Evolutionary conservation across 106 monocot species (phyloP).

Genomic region (Apostasia shenzhenica): DNA sequence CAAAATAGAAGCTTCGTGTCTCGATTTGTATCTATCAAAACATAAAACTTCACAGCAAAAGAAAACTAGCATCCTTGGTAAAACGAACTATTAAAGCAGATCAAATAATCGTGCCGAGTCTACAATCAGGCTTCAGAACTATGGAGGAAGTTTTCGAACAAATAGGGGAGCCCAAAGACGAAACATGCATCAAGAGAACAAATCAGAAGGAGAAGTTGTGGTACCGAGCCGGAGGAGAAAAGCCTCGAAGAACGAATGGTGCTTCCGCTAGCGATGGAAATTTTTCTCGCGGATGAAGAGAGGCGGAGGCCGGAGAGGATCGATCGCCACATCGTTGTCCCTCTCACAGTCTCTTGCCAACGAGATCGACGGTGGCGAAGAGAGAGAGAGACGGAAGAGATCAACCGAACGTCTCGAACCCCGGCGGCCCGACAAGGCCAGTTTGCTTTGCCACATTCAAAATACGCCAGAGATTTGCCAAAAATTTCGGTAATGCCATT

Average conservation of each 20-base stretch:
- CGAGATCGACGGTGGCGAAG: not conserved
- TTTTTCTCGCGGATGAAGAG: constrained; percentile 6
- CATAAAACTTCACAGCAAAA: not conserved
- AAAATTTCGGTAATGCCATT: too few species aligned
- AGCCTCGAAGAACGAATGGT: constrained; percentile 13
- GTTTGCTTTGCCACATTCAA: too few species aligned
- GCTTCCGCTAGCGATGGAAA: constrained; percentile 10
- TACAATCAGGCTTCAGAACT: not conserved
- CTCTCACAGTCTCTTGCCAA: not conserved
- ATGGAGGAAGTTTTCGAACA: not conserved
- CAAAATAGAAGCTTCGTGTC: too few species aligned
- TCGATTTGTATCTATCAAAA: not conserved
- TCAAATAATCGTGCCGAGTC: not conserved
- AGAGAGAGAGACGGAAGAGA: not conserved
- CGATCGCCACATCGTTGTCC: constrained; percentile 37
- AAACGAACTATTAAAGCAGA: not conserved
- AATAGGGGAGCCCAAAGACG: not conserved
- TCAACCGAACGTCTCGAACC: too few species aligned
- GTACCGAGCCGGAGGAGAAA: constrained; percentile 26
- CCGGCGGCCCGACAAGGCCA: too few species aligned
- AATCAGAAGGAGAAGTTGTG: not conserved
- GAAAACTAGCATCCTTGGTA: not conserved
- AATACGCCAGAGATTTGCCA: too few species aligned
- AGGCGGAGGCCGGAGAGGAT: constrained; percentile 25
- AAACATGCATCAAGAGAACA: not conserved